These are phyloP conservation scores for Sarocladiaceae sp. DNA, from an alignment of 2,329 filamentous ascomycete genomes.

Conservation along the genomic window DNA sequence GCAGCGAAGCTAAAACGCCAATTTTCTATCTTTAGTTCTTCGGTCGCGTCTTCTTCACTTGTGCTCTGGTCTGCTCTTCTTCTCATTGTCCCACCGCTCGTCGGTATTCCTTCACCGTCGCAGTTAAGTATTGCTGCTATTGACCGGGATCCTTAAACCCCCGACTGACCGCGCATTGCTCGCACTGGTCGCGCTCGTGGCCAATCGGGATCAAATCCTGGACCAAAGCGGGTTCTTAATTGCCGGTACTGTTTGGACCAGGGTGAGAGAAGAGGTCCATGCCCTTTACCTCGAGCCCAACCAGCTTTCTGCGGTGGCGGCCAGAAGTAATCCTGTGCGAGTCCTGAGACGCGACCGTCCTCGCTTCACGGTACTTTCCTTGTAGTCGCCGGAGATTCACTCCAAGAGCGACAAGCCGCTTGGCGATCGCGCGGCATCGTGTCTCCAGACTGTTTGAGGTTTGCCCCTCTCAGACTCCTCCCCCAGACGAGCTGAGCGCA, in stretches of 20 bases:
- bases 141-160: neutral
- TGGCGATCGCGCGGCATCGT: conserved; percentile 9
- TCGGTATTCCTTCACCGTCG: too few species aligned
- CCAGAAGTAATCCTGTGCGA: neutral
- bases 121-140: neutral
- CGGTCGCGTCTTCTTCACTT: neutral
- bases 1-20: conserved; percentile 1
- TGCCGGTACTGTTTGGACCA: neutral
- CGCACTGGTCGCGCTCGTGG: neutral
- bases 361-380: neutral
- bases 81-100: too few species aligned
- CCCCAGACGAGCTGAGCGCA: neutral
- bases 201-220: neutral
- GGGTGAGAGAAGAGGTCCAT: neutral
- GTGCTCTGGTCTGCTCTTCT: neutral
- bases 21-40: conserved; percentile 4
- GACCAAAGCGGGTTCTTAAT: neutral
- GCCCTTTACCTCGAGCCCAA: too few species aligned
- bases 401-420: conserved; percentile 1
- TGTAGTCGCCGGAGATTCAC: neutral
- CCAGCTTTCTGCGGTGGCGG: neutral
- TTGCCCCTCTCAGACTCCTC: neutral
- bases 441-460: conserved; percentile 9
- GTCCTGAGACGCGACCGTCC: neutral
- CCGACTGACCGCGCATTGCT: neutral